phyloP scores from a whole-genome alignment of 163 green algal species.

The Chloromonas sp. region DNA sequence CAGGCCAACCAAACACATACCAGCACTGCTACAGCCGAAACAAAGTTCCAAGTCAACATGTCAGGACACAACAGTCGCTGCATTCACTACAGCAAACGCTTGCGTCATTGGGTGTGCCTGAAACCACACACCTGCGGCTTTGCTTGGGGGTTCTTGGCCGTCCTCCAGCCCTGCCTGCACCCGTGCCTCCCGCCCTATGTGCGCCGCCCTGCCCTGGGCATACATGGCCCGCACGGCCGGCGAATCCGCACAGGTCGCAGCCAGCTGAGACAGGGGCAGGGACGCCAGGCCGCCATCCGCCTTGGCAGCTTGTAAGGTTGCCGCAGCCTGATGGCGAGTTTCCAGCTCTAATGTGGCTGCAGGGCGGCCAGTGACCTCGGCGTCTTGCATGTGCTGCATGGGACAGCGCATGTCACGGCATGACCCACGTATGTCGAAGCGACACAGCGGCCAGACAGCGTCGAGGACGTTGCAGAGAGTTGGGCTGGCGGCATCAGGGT shows the following conservation, averaged over 20 bases:
- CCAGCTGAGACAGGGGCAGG: neutral
- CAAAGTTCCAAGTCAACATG: no score
- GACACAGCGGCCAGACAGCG: constrained; percentile 4
- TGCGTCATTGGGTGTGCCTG: no score
- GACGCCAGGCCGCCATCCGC: neutral
- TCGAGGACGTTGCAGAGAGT: neutral
- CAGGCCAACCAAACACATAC: no score
- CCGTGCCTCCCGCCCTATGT: neutral
- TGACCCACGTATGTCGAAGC: constrained; percentile 6
- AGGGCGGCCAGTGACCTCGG: neutral
- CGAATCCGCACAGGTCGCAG: neutral
- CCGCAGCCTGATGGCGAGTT: neutral
- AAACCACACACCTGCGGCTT: no score
- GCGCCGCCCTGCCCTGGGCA: neutral
- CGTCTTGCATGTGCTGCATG: constrained; percentile 4
- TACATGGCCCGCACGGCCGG: neutral
- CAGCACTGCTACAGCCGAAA: no score
- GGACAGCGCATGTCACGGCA: constrained; percentile 7
- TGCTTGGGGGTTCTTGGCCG: no score
- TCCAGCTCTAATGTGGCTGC: neutral
- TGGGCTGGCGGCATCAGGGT: no score
- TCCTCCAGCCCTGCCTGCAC: neutral
- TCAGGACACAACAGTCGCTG: no score
- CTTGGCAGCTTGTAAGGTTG: neutral
- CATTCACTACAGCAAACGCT: no score